A percentile compares a stretch with the other conserved stretches of the same genome.
Evolutionary conservation across 1,139 yeast genomes (phyloP).

Genomic region (Zygosaccharomyces sapae): DNA sequence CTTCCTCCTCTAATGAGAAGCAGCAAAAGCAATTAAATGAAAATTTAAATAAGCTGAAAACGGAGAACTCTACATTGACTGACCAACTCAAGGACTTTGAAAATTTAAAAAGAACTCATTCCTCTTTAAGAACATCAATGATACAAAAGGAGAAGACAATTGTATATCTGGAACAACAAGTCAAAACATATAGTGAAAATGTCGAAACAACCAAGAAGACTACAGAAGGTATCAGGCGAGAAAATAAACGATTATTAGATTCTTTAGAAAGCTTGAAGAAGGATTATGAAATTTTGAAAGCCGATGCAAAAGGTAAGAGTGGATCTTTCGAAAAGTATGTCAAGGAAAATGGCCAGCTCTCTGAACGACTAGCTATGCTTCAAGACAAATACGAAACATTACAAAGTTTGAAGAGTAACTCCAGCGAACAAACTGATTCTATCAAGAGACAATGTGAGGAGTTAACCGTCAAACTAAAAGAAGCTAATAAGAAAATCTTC

Average conservation of each 20-base stretch:
- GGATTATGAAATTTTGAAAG: constrained; percentile 41
- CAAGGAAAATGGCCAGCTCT: constrained; percentile 51
- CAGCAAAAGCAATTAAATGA: constrained; percentile 28
- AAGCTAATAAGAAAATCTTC: constrained; percentile 56
- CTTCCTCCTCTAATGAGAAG: constrained; percentile 9
- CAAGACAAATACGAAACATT: constrained; percentile 50
- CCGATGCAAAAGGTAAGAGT: constrained; percentile 43
- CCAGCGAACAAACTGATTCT: constrained; percentile 54
- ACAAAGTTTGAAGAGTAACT: constrained; percentile 44
- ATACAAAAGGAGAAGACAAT: constrained; percentile 50
- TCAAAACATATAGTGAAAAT: constrained; percentile 36
- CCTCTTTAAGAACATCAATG: constrained; percentile 24
- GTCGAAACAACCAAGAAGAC: constrained; percentile 28
- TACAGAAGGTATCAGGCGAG: constrained; percentile 24
- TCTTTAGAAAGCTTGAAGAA: constrained; percentile 35
- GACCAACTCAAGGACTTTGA: constrained; percentile 37
- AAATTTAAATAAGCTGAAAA: constrained; percentile 40
- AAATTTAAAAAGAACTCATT: constrained; percentile 33
- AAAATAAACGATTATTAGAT: constrained; percentile 29
- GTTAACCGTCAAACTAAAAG: constrained; percentile 61
- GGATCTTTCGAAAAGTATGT: constrained; percentile 44
- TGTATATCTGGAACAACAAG: constrained; percentile 43
- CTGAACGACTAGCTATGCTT: constrained; percentile 49
- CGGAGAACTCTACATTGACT: constrained; percentile 38
- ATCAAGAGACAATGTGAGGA: constrained; percentile 77